Percentiles rank a stretch among this genome's conserved stretches.
Conservation (phyloP, 2,329 filamentous ascomycete genomes). For the Colletotrichum chrysophilum region DNA sequence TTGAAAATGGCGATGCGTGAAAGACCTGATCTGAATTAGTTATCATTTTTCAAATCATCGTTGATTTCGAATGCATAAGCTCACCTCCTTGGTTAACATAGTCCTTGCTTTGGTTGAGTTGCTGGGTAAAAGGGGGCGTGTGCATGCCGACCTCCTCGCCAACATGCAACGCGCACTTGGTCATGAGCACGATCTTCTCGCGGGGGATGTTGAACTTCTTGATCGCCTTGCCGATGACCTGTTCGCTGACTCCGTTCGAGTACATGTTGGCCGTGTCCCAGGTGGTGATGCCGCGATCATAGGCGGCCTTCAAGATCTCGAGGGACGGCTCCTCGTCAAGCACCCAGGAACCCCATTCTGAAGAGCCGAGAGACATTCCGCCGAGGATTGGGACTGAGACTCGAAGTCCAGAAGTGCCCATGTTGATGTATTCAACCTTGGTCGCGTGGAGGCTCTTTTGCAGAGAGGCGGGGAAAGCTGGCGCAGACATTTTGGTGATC, state of each 20-base stretch:
- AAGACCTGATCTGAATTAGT: constrained; percentile 37
- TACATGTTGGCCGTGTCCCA: constrained; percentile 61
- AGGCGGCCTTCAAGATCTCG: constrained; percentile 20
- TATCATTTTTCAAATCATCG: constrained; percentile 23
- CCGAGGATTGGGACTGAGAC: constrained; percentile 15
- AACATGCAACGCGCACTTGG: constrained; percentile 46
- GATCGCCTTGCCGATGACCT: constrained; percentile 69
- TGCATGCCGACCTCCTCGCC: constrained; percentile 34
- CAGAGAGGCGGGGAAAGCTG: neutral
- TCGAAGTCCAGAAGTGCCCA: constrained; percentile 15
- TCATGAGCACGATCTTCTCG: constrained; percentile 67
- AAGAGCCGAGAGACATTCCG: constrained; percentile 21
- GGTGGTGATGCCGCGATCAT: constrained; percentile 22
- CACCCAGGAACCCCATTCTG: constrained; percentile 15
- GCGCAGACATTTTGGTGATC: neutral
- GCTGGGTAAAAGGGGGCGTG: neutral
- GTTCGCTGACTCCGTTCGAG: constrained; percentile 67
- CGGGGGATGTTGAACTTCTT: constrained; percentile 69
- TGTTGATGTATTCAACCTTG: constrained; percentile 50
- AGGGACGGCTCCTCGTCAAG: constrained; percentile 3
- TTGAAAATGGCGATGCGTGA: constrained; percentile 28
- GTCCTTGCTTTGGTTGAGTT: constrained; percentile 33
- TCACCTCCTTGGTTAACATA: constrained; percentile 35
- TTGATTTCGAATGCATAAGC: accelerated
- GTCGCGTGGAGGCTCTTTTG: constrained; percentile 30